These are phyloP conservation scores for Rhizopus stolonifer DNA, from an alignment of 371 early-diverging fungal genomes.

Conservation along the genomic window DNA sequence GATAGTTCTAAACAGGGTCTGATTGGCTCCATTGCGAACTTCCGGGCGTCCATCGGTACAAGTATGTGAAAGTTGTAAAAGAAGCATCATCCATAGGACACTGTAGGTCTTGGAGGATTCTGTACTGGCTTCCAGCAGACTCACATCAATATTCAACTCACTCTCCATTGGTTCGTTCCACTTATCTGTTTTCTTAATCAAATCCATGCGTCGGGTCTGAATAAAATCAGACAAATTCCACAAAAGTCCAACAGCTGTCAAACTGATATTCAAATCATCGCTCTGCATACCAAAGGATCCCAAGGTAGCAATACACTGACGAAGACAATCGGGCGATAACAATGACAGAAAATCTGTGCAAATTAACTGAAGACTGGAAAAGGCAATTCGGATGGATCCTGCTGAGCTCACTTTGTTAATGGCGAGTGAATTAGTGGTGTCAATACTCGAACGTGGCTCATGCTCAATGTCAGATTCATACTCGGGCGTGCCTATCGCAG, in stretches of 20 bases:
- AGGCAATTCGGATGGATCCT: conserved; percentile 82
- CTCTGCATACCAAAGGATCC: conserved; percentile 81
- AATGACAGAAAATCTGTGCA: conserved; percentile 91
- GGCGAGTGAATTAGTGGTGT: conserved; percentile 32
- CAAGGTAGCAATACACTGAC: conserved; percentile 81
- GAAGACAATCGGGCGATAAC: conserved; percentile 73
- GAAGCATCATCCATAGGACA: conserved; percentile 84
- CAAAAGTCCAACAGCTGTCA: conserved; percentile 89
- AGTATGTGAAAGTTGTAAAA: conserved; percentile 78
- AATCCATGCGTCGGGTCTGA: conserved; percentile 64
- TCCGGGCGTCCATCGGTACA: conserved; percentile 90
- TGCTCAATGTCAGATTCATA: conserved; percentile 19
- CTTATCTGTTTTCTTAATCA: conserved; percentile 26
- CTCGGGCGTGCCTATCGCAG: conserved; percentile 23
- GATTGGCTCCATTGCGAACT: conserved; percentile 92
- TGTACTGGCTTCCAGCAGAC: conserved; percentile 39
- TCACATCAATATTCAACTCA: conserved; percentile 36
- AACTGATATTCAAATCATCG: conserved; percentile 92
- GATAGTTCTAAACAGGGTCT: conserved; percentile 93
- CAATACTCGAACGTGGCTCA: conserved; percentile 28
- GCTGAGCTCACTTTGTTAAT: conserved; percentile 26
- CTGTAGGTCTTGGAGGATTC: conserved; percentile 51
- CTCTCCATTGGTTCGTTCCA: conserved; percentile 31
- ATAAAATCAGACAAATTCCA: conserved; percentile 90
- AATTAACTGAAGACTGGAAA: conserved; percentile 93